A percentile compares a stretch with the other conserved stretches of the same genome.
Evolutionary conservation across 2,329 filamentous ascomycete genomes (phyloP).

Genomic region (Aspergillus glaucus): DNA sequence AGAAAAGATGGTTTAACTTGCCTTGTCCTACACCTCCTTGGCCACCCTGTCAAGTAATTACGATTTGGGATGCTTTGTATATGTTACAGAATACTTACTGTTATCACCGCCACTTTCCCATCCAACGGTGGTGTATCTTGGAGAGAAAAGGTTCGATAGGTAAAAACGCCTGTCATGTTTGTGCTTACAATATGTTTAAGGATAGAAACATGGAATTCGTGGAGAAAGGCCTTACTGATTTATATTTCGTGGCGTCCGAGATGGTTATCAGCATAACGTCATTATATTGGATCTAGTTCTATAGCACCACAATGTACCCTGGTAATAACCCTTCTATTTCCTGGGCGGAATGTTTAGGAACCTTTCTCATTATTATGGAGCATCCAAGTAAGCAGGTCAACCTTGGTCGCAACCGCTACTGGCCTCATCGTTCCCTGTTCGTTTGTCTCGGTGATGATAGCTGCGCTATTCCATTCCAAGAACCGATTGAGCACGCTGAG

Average conservation of each 20-base stretch:
- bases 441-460: constrained; percentile 78
- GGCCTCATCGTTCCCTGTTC: constrained; percentile 62
- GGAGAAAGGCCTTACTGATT: neutral
- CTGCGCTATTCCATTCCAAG: constrained; percentile 96
- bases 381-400: constrained; percentile 89
- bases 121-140: constrained; percentile 19
- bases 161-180: constrained; percentile 22
- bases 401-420: constrained; percentile 88
- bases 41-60: constrained; percentile 13
- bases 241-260: neutral
- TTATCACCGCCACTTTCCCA: constrained; percentile 25
- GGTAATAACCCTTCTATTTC: neutral
- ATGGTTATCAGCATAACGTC: constrained; percentile 1
- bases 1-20: constrained; percentile 2
- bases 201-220: neutral
- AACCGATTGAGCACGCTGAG: constrained; percentile 80
- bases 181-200: neutral
- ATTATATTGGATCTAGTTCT: neutral
- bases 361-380: constrained; percentile 54
- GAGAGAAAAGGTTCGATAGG: constrained; percentile 22
- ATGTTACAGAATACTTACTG: constrained; percentile 9
- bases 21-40: constrained; percentile 26
- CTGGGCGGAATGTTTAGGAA: neutral
- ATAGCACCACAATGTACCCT: neutral
- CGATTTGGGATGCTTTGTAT: neutral